Conservation (phyloP, 768 basidiomycete genomes). For the Boletus huronensis region DNA sequence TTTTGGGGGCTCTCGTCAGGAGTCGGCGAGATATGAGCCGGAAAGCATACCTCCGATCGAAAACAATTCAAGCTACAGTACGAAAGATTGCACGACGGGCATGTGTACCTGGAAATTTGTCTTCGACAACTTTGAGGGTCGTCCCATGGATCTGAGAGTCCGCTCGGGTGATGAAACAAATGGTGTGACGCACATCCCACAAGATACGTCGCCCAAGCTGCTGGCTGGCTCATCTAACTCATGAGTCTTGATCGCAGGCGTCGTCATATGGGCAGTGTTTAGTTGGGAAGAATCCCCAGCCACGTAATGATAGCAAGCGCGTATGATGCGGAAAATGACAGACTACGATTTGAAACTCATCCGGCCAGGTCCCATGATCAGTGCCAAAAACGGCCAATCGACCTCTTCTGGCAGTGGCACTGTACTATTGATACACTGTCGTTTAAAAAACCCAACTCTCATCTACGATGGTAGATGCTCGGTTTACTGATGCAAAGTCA, state of each 20-base stretch:
- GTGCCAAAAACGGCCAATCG: neutral
- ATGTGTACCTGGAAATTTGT: slow-evolving; percentile 77
- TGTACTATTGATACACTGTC: neutral
- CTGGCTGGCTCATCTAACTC: slow-evolving; percentile 8
- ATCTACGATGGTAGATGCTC: slow-evolving; percentile 42
- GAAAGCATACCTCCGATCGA: slow-evolving; percentile 56
- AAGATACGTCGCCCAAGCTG: slow-evolving; percentile 24
- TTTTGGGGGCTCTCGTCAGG: slow-evolving; percentile 6
- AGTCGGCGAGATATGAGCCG: neutral
- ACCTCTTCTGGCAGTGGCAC: no score
- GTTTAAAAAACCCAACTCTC: neutral
- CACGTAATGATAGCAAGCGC: neutral
- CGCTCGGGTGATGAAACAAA: neutral
- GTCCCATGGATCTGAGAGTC: neutral
- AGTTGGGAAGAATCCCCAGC: neutral
- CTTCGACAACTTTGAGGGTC: slow-evolving; percentile 56
- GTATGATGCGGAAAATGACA: neutral
- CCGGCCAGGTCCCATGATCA: no score
- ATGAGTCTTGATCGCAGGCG: slow-evolving; percentile 14
- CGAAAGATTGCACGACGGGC: slow-evolving; percentile 73
- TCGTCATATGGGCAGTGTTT: slow-evolving; percentile 11
- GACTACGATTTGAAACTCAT: neutral
- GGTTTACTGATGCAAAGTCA: slow-evolving; percentile 44
- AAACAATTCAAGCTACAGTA: slow-evolving; percentile 84
- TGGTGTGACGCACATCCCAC: slow-evolving; percentile 42